Percentiles rank a stretch among this genome's conserved stretches.
Evolutionary conservation across 257 asterid species (phyloP).

Genomic region (Solanum bulbocastanum): DNA sequence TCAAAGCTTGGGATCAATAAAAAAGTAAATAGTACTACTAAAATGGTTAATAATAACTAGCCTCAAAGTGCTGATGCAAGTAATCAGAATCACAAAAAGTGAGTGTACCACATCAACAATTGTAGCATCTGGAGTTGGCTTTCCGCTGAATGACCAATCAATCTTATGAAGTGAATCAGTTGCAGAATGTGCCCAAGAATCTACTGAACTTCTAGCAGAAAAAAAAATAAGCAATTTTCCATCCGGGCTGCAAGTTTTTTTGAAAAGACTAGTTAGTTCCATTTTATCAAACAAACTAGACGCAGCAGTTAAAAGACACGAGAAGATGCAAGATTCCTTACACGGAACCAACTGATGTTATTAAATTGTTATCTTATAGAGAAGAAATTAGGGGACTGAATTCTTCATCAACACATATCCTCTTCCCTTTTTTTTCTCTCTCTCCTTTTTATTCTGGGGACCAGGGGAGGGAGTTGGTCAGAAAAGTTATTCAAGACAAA

Average conservation of each 20-base stretch:
- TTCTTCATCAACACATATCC: background rate
- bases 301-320: background rate
- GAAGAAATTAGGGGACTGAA: background rate
- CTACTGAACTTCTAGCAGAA: slow-evolving; percentile 69
- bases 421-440: background rate
- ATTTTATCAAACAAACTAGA: background rate
- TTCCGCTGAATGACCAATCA: slow-evolving; percentile 72
- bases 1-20: background rate
- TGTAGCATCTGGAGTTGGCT: slow-evolving; percentile 30
- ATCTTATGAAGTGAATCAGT: slow-evolving; percentile 77
- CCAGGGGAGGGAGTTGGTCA: background rate
- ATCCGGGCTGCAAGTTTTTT: slow-evolving; percentile 49
- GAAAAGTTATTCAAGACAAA: slow-evolving; percentile 7
- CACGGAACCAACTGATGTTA: background rate
- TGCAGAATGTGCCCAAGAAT: slow-evolving; percentile 87
- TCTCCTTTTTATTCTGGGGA: background rate
- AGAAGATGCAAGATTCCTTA: background rate
- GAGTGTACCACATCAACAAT: slow-evolving; percentile 64
- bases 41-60: background rate
- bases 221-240: slow-evolving; percentile 69
- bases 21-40: background rate
- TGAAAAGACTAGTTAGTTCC: background rate
- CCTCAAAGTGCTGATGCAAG: background rate
- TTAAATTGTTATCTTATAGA: background rate
- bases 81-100: slow-evolving; percentile 1